These are phyloP conservation scores for Claviceps digitariae DNA, from an alignment of 2,329 filamentous ascomycete genomes.

Conservation along the genomic window DNA sequence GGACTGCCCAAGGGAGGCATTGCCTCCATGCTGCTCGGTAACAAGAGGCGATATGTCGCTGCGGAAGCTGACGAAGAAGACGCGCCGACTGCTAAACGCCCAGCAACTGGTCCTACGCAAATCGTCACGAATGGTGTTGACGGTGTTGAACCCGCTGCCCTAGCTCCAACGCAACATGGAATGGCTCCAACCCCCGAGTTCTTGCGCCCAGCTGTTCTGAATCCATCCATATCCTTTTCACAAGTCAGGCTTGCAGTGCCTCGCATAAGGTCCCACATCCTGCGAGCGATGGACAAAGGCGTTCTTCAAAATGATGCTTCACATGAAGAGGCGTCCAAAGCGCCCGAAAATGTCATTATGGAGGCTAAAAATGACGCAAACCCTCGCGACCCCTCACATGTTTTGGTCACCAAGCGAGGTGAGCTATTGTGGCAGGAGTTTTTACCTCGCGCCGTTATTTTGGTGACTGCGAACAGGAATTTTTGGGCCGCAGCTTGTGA, in stretches of 20 bases:
- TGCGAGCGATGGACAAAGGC: constrained; percentile 64
- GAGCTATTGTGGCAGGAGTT: constrained; percentile 88
- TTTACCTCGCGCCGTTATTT: constrained; percentile 70
- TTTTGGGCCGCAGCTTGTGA: constrained; percentile 93
- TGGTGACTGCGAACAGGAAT: constrained; percentile 77
- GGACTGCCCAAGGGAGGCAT: constrained; percentile 84
- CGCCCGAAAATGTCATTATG: constrained; percentile 60
- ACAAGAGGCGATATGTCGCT: constrained; percentile 71
- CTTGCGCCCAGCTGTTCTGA: constrained; percentile 75
- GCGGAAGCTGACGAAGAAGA: constrained; percentile 63
- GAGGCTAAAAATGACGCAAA: constrained; percentile 76
- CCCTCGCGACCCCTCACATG: constrained; percentile 68
- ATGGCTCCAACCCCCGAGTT: constrained; percentile 65
- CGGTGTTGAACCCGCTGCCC: constrained; percentile 63
- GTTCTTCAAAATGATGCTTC: constrained; percentile 38
- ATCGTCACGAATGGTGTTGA: constrained; percentile 66
- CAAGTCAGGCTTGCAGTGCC: constrained; percentile 81
- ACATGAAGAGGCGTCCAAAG: constrained; percentile 47
- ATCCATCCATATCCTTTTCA: constrained; percentile 66
- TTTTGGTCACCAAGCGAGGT: constrained; percentile 70
- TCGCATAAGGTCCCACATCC: constrained; percentile 67
- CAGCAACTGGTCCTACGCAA: constrained; percentile 54
- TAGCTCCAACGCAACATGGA: constrained; percentile 44
- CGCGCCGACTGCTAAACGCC: constrained; percentile 30
- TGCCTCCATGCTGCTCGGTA: constrained; percentile 73